Percentiles rank a stretch among this genome's conserved stretches.
Conservation (phyloP, 805 yeast genomes). For the Starmerella sp. region DNA sequence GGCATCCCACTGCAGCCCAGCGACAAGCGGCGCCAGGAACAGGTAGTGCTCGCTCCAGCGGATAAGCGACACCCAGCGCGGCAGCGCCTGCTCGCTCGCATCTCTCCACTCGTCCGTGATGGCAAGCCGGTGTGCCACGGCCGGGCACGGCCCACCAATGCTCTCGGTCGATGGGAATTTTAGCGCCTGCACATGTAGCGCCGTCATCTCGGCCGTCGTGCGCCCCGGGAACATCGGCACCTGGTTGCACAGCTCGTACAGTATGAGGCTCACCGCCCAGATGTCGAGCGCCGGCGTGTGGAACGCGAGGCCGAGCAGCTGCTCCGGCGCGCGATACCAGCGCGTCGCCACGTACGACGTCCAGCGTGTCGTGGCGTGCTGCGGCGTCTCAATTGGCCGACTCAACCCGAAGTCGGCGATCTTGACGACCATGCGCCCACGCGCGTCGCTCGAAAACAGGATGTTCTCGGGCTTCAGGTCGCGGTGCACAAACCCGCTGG, state of each 20-base stretch:
- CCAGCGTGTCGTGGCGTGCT: conserved; percentile 45
- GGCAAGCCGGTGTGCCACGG: neutral
- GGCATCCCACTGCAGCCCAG: conserved; percentile 72
- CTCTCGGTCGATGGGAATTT: conserved; percentile 53
- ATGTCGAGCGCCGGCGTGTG: conserved; percentile 76
- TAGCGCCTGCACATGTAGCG: conserved; percentile 51
- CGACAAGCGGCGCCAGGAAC: conserved; percentile 10
- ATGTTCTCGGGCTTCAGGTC: conserved; percentile 93
- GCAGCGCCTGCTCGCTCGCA: neutral
- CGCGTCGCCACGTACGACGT: conserved; percentile 89
- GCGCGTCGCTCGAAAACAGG: conserved; percentile 47
- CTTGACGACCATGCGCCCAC: conserved; percentile 48
- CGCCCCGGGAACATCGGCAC: conserved; percentile 76
- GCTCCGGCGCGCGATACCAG: conserved; percentile 95
- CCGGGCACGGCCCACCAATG: conserved; percentile 16
- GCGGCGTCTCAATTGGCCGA: conserved; percentile 37
- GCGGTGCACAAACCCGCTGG: conserved; percentile 60
- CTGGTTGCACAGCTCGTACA: conserved; percentile 61
- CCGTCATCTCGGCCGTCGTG: conserved; percentile 67
- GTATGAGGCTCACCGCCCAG: conserved; percentile 86
- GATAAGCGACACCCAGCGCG: neutral
- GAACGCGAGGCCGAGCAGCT: conserved; percentile 38
- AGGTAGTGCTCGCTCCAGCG: conserved; percentile 21
- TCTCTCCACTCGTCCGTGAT: neutral
- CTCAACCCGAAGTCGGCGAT: conserved; percentile 94